phyloP scores from a whole-genome alignment of 2,329 filamentous ascomycete genomes.

The Alternaria arborescens region DNA sequence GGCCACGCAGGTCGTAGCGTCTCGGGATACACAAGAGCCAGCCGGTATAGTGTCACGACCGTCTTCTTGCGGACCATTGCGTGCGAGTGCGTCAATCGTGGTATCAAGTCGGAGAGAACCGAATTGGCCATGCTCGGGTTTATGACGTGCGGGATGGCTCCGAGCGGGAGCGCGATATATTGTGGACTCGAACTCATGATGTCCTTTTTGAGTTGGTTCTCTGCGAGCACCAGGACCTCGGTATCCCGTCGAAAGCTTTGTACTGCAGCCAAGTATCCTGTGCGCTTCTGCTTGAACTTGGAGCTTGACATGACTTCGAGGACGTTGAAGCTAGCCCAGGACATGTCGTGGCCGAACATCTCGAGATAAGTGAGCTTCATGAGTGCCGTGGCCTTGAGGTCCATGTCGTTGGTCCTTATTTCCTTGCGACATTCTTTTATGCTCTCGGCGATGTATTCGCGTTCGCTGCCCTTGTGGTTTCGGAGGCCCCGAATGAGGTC shows the following conservation, averaged over 20 bases:
- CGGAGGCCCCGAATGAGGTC: conserved; percentile 97
- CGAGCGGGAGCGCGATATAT: conserved; percentile 84
- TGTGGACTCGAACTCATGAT: conserved; percentile 75
- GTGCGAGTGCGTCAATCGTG: conserved; percentile 85
- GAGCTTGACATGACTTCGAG: conserved; percentile 98
- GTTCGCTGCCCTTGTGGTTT: conserved; percentile 94
- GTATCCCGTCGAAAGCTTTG: conserved; percentile 97
- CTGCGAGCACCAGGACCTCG: conserved; percentile 96
- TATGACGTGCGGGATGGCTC: conserved; percentile 92
- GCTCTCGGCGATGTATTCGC: conserved; percentile 91
- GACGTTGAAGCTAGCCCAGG: conserved; percentile 97
- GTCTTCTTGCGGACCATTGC: conserved; percentile 93
- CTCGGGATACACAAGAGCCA: conserved; percentile 96
- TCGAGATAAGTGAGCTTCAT: conserved; percentile 97
- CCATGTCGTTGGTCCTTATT: conserved; percentile 93
- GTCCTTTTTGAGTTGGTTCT: conserved; percentile 96
- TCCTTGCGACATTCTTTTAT: conserved; percentile 95
- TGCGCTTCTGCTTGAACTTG: conserved; percentile 93
- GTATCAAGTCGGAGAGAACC: conserved; percentile 83
- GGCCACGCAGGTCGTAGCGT: conserved; percentile 93
- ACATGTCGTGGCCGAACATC: conserved; percentile 99
- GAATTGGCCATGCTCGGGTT: conserved; percentile 92
- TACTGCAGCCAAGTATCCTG: conserved; percentile 92
- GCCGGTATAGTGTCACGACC: conserved; percentile 89
- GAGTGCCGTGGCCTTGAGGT: conserved; percentile 94